phyloP scores from a whole-genome alignment of 2,329 filamentous ascomycete species.

The Fusarium caatingaense region DNA sequence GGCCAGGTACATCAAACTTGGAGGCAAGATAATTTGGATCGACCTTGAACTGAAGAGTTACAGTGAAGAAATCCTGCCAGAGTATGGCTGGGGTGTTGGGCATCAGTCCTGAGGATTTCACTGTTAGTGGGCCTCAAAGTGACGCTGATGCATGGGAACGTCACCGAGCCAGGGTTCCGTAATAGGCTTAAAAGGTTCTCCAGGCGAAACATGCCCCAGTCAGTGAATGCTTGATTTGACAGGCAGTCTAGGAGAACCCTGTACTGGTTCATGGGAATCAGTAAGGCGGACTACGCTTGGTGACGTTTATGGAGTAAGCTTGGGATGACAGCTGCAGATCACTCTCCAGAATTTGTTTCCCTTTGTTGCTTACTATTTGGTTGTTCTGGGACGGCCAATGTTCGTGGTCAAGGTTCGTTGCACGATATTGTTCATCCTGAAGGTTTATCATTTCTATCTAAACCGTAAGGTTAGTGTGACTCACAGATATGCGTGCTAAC shows the following conservation, averaged over 20 bases:
- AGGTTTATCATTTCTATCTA: background rate
- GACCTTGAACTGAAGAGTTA: background rate
- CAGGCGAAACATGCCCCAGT: slow-evolving; percentile 17
- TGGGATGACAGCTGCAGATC: background rate
- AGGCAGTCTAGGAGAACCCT: background rate
- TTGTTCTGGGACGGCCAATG: background rate
- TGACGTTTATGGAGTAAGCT: background rate
- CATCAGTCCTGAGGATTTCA: background rate
- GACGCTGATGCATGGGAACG: background rate
- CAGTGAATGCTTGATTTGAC: background rate
- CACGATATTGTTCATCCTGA: background rate
- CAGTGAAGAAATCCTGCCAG: background rate
- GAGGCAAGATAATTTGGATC: background rate
- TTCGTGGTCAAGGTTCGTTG: background rate
- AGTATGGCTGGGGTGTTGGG: background rate
- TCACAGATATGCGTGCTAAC: background rate
- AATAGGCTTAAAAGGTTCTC: background rate
- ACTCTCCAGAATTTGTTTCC: background rate
- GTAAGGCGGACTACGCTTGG: no score
- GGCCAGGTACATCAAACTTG: background rate
- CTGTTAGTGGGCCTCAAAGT: background rate
- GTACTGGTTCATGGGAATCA: background rate
- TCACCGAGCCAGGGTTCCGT: background rate
- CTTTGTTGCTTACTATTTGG: background rate
- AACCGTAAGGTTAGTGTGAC: background rate